Conservation (phyloP, 148 eudicot genomes). For the Gaultheria prostrata region DNA sequence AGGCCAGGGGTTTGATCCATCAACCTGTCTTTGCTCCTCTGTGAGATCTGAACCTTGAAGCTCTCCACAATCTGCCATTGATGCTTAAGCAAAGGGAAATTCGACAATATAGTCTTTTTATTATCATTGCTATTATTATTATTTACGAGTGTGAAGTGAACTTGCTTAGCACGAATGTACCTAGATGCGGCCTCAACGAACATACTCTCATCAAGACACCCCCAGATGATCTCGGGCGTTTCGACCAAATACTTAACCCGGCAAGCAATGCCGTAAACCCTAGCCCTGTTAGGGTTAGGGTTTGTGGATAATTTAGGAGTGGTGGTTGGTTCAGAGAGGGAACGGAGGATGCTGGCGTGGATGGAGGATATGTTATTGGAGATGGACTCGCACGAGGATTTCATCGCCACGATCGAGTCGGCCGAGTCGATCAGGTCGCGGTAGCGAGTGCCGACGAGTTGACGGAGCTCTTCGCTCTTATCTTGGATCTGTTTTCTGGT, state of each 20-base stretch:
- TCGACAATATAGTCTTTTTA: conserved; percentile 45
- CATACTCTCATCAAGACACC: conserved; percentile 89
- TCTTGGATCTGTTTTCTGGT: conserved; percentile 81
- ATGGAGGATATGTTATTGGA: conserved; percentile 54
- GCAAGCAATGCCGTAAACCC: conserved; percentile 69
- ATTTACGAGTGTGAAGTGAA: conserved; percentile 45
- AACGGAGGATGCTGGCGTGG: conserved; percentile 24
- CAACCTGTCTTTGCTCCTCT: conserved; percentile 81
- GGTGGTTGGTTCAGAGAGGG: conserved; percentile 29
- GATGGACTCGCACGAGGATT: conserved; percentile 70
- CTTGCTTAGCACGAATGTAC: conserved; percentile 73
- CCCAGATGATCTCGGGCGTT: conserved; percentile 97
- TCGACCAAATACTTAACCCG: conserved; percentile 93
- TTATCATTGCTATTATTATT: neutral
- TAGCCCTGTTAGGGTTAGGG: conserved; percentile 44
- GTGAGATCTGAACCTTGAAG: conserved; percentile 85
- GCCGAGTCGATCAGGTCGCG: conserved; percentile 93
- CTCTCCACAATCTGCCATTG: conserved; percentile 99
- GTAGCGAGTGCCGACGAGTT: conserved; percentile 78
- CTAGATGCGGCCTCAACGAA: conserved; percentile 73
- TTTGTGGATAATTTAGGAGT: conserved; percentile 22
- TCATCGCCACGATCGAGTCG: conserved; percentile 80
- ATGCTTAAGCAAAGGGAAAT: conserved; percentile 81
- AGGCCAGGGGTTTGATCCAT: conserved; percentile 40
- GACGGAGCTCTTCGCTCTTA: conserved; percentile 88